phyloP scores from a whole-genome alignment of 306 rosid genomes.

The Cicer bijugum region DNA sequence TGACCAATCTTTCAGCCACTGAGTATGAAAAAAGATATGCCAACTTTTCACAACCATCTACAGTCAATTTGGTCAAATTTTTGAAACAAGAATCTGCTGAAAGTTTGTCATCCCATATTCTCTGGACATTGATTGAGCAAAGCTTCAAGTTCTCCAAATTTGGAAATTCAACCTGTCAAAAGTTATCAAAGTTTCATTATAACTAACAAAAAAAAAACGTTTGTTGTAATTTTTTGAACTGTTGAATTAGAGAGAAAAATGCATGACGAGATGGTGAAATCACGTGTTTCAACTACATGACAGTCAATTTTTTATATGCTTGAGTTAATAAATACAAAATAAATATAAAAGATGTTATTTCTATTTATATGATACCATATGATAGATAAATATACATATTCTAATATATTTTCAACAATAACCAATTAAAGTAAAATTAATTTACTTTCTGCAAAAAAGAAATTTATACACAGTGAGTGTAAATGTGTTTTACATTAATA shows the following conservation, averaged over 20 bases:
- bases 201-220: neutral
- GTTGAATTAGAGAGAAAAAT: neutral
- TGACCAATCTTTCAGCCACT: constrained; percentile 42
- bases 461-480: too few species aligned
- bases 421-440: neutral
- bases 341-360: too few species aligned
- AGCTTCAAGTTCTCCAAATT: constrained; percentile 45
- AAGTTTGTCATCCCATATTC: constrained; percentile 48
- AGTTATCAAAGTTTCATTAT: constrained; percentile 1
- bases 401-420: too few species aligned
- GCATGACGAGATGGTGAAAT: neutral
- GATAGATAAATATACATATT: too few species aligned
- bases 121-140: constrained; percentile 37
- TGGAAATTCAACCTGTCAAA: constrained; percentile 51
- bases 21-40: constrained; percentile 34
- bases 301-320: too few species aligned
- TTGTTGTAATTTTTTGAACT: neutral
- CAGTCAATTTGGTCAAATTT: constrained; percentile 43
- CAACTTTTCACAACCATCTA: constrained; percentile 48
- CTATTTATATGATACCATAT: too few species aligned
- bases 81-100: constrained; percentile 31
- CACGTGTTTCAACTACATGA: neutral
- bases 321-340: too few species aligned
- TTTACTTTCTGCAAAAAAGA: too few species aligned
- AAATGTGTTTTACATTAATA: too few species aligned